These are phyloP conservation scores for Debaryomyces sp. DNA, from an alignment of 1,139 yeast genomes.

Conservation along the genomic window DNA sequence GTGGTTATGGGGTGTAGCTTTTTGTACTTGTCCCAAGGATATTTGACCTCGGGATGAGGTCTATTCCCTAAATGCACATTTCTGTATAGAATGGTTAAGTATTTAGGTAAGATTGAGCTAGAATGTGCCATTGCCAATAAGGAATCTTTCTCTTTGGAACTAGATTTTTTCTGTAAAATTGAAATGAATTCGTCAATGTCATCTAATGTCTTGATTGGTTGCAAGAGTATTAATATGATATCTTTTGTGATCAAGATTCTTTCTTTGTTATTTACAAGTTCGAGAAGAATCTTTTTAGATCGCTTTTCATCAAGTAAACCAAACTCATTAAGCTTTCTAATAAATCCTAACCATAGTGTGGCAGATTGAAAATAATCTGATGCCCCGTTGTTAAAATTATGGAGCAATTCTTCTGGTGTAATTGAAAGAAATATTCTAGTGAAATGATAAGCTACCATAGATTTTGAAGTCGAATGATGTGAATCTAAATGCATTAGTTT, in stretches of 20 bases:
- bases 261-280: constrained; percentile 26
- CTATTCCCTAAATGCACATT: constrained; percentile 4
- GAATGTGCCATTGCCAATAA: constrained; percentile 12
- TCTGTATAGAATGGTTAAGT: constrained; percentile 27
- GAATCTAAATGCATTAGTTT: constrained; percentile 20
- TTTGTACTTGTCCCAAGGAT: constrained; percentile 22
- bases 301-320: constrained; percentile 36
- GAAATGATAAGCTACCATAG: constrained; percentile 26
- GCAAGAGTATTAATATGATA: constrained; percentile 28
- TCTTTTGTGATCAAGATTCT: constrained; percentile 34
- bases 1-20: neutral
- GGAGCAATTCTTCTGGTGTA: constrained; percentile 37
- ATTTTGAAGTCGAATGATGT: constrained; percentile 15
- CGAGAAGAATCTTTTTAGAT: constrained; percentile 28
- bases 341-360: constrained; percentile 39
- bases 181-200: constrained; percentile 24
- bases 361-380: constrained; percentile 27
- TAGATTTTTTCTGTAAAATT: constrained; percentile 8
- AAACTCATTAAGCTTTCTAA: constrained; percentile 35
- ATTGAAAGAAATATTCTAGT: constrained; percentile 29
- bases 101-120: constrained; percentile 29
- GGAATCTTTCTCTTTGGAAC: neutral
- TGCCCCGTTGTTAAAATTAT: constrained; percentile 33
- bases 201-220: constrained; percentile 26
- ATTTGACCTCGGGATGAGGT: constrained; percentile 11